A percentile compares a stretch with the other conserved stretches of the same genome.
Conservation (phyloP, 2,329 filamentous ascomycete genomes). For the Trichoderma citrinoviride region DNA sequence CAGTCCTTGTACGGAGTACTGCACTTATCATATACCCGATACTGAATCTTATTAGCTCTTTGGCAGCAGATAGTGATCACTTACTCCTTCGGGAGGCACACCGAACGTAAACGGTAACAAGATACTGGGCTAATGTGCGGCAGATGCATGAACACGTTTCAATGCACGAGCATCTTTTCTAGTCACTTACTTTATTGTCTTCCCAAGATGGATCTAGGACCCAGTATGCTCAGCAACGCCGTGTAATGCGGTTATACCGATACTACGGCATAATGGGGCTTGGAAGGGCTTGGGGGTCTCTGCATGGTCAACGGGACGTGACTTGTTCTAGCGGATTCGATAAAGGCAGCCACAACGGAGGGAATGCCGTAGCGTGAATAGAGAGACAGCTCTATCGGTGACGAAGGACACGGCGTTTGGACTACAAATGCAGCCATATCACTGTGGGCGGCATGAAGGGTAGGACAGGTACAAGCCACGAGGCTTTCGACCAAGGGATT, state of each 20-base stretch:
- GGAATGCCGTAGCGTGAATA: not conserved
- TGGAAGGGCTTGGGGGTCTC: not conserved
- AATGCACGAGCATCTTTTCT: not conserved
- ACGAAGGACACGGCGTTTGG: not conserved
- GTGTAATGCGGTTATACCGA: too few relatives aligned
- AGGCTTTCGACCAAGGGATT: not conserved
- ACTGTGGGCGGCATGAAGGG: not conserved
- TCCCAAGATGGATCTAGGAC: not conserved
- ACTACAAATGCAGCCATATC: not conserved
- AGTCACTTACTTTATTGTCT: not conserved
- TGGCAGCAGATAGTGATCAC: not conserved
- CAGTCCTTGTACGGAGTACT: too few relatives aligned
- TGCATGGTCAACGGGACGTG: not conserved
- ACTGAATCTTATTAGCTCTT: not conserved
- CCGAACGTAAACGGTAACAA: not conserved
- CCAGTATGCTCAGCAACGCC: not conserved
- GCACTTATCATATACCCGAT: not conserved
- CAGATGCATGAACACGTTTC: slow-evolving; percentile 20
- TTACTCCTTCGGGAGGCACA: not conserved
- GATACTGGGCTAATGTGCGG: slow-evolving; percentile 4
- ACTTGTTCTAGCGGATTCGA: slow-evolving; percentile 10
- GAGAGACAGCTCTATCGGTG: not conserved
- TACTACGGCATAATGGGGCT: not conserved
- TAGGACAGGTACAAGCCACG: not conserved
- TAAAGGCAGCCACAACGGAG: slow-evolving; percentile 15